Conservation (phyloP, 1,284 basidiomycete genomes). For the Ganoderma lingzhi region DNA sequence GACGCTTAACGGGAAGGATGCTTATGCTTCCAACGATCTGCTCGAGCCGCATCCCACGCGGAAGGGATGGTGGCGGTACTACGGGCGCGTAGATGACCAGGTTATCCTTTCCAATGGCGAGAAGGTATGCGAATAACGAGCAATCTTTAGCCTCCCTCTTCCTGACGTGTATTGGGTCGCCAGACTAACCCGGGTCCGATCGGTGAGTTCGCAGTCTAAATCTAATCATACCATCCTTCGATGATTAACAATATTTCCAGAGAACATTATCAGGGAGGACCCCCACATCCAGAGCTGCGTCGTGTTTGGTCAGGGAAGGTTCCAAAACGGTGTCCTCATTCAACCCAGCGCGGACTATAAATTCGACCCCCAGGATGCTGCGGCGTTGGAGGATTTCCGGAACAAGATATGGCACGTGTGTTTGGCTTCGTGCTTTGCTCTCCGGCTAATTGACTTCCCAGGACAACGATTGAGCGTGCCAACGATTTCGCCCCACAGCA, state of each 20-base stretch:
- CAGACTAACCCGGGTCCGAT: constrained; percentile 53
- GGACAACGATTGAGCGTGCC: constrained; percentile 47
- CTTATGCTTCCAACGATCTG: constrained; percentile 49
- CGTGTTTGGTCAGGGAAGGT: constrained; percentile 51
- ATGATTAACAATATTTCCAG: constrained; percentile 27
- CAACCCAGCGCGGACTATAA: constrained; percentile 37
- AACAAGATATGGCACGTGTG: constrained; percentile 42
- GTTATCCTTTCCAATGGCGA: constrained; percentile 39
- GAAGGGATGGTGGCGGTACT: constrained; percentile 49
- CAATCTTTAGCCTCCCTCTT: constrained; percentile 13
- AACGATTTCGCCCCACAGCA: constrained; percentile 47
- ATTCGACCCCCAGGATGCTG: constrained; percentile 35
- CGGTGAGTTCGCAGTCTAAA: constrained; percentile 36
- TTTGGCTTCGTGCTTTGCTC: background rate
- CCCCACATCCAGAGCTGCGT: constrained; percentile 41
- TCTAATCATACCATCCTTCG: background rate
- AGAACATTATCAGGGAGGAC: constrained; percentile 42
- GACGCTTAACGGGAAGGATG: constrained; percentile 35
- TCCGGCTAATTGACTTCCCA: constrained; percentile 16
- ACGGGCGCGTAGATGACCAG: constrained; percentile 57
- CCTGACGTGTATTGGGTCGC: background rate
- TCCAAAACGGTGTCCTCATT: constrained; percentile 43
- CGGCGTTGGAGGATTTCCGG: constrained; percentile 35
- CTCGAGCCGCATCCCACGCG: constrained; percentile 52
- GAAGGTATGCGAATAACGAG: constrained; percentile 28